These are phyloP conservation scores for Torulaspora franciscae DNA, from an alignment of 805 yeast species.

Conservation along the genomic window DNA sequence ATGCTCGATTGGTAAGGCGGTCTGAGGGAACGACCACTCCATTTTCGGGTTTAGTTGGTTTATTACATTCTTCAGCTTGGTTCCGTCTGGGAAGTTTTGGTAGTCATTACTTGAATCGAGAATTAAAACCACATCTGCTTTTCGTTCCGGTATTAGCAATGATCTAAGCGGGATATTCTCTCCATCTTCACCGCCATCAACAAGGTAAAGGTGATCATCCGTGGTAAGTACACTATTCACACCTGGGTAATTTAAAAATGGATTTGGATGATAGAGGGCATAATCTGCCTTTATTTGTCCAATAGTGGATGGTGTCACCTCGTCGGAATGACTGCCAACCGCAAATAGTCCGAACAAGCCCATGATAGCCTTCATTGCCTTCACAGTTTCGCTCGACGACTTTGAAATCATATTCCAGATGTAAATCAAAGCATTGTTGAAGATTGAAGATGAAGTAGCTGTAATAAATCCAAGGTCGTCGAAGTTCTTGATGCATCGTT, in stretches of 20 bases:
- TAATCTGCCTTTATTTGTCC: conserved; percentile 38
- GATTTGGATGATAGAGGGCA: conserved; percentile 59
- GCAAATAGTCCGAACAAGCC: conserved; percentile 23
- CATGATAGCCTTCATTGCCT: conserved; percentile 35
- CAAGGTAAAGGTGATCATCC: conserved; percentile 42
- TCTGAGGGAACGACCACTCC: conserved; percentile 26
- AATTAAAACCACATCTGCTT: conserved; percentile 60
- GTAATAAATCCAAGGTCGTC: conserved; percentile 58
- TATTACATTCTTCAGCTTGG: conserved; percentile 42
- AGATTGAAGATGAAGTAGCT: conserved; percentile 60
- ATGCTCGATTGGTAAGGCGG: conserved; percentile 29
- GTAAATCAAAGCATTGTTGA: conserved; percentile 50
- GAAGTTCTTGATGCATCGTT: conserved; percentile 45
- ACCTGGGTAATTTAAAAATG: conserved; percentile 42
- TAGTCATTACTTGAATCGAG: conserved; percentile 53
- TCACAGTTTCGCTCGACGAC: conserved; percentile 34
- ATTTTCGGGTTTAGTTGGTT: conserved; percentile 12
- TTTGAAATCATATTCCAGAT: conserved; percentile 40
- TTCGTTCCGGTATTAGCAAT: conserved; percentile 55
- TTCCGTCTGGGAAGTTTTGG: conserved; percentile 56
- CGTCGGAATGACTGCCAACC: conserved; percentile 1
- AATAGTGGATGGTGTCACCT: conserved; percentile 3
- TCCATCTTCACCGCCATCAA: conserved; percentile 77
- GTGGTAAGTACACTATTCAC: conserved; percentile 23
- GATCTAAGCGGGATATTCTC: conserved; percentile 70